Base-by-base conservation (phyloP, 441 rosid genomes). In the Populus tomentosa region DNA sequence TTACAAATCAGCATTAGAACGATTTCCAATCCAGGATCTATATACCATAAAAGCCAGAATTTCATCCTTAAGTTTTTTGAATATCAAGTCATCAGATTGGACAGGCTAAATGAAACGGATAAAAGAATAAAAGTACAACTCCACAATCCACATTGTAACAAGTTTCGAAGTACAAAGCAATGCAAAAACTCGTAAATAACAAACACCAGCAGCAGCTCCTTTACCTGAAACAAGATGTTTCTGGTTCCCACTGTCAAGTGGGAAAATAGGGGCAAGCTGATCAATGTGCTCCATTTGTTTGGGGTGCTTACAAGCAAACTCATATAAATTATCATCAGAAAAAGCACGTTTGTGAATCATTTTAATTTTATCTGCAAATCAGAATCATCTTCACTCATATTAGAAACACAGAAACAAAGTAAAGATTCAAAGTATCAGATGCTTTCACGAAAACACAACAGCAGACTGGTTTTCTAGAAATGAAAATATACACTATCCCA, bases 311-410 rank as follows among this genome's bases (percentile, higher is more conserved):
- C 70, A 77, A 24, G 86, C 70, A 46, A 78, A 75, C 74, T 78
- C 85, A 11, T 80, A 78, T 50, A 78, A 81, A 42, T 81, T 80
- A 73, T 84, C 87, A 63, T 80, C 84, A 69, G 32, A 18, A 67
- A 76, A 81, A 59, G 88, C 64, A 28, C 88, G 83, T 67, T 87
- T 86, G 67, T 84, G 83, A 77, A 83, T 73, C 90, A 87, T 87
- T 66, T 72, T 69, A 50, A 50, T 70, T 79, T 70, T 2, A 33
- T 68, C 85, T 78, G 79, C 65, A 81, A 71, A 61, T 65, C 62
- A 53, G 5, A n/a, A 35, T 30, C n/a, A 40, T 16, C 36, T 67
- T 36, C 7, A 26, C 28, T 30, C 8, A n/a, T n/a, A 3, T 23
- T 5, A 69, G 26, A 64, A 8, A 13, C 28, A 10, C 5, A 46